These are phyloP conservation scores for Perilla frutescens DNA, from an alignment of 257 asterid species.

Conservation along the genomic window DNA sequence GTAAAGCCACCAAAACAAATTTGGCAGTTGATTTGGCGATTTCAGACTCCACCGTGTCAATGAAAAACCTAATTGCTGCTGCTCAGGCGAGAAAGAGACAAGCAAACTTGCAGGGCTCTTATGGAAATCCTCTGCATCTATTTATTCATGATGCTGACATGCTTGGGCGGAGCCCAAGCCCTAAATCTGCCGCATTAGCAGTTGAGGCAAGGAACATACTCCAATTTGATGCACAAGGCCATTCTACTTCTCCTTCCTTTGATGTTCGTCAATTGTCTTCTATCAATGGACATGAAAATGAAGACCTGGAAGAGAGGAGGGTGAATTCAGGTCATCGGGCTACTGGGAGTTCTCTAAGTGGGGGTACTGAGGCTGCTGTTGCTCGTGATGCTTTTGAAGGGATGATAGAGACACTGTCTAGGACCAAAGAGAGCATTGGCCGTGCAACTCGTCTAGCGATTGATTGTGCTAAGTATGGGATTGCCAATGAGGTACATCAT, in stretches of 20 bases:
- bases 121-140: conserved; percentile 48
- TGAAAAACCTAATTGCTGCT: conserved; percentile 91
- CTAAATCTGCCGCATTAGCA: conserved; percentile 52
- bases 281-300: conserved; percentile 61
- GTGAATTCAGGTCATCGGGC: conserved; percentile 66
- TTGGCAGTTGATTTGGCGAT: conserved; percentile 48
- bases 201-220: conserved; percentile 53
- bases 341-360: conserved; percentile 81
- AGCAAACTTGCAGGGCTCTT: conserved; percentile 58
- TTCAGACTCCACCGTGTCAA: conserved; percentile 64
- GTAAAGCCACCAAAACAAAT: conserved; percentile 51
- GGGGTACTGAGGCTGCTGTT: conserved; percentile 97
- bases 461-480: conserved; percentile 97
- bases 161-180: conserved; percentile 56
- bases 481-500: conserved; percentile 81
- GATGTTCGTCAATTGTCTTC: conserved; percentile 60
- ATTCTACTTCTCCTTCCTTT: conserved; percentile 58
- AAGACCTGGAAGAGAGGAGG: conserved; percentile 70
- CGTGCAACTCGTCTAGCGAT: conserved; percentile 99
- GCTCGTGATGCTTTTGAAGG: conserved; percentile 99
- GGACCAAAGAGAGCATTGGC: conserved; percentile 98
- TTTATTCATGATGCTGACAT: conserved; percentile 53
- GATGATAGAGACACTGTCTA: conserved; percentile 96
- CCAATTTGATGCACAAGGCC: conserved; percentile 55
- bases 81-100: conserved; percentile 91